These are phyloP conservation scores for Pestalotiopsis sp. DNA, from an alignment of 2,329 filamentous ascomycete genomes.

Conservation along the genomic window DNA sequence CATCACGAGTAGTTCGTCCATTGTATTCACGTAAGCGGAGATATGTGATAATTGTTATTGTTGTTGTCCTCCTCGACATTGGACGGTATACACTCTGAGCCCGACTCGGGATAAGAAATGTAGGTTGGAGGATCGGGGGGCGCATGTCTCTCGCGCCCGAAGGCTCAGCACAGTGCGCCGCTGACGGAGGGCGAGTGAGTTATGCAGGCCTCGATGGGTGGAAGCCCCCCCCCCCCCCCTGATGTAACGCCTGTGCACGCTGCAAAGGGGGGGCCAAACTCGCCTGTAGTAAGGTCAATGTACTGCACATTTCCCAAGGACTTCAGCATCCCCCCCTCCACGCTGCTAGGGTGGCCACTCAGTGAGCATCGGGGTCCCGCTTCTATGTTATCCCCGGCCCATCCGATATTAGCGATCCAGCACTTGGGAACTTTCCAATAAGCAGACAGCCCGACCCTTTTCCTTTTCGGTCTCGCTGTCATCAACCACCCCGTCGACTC, in stretches of 20 bases:
- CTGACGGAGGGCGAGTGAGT: background rate
- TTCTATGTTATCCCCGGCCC: conserved; percentile 15
- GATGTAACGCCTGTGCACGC: background rate
- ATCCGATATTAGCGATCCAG: conserved; percentile 16
- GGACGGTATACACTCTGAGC: background rate
- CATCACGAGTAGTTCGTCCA: too few relatives aligned
- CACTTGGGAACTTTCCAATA: conserved; percentile 13
- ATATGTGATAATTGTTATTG: background rate
- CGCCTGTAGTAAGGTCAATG: background rate
- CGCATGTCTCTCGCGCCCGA: conserved; percentile 2
- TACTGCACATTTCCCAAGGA: background rate
- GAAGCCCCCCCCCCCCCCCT: background rate
- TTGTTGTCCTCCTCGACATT: background rate
- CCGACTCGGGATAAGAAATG: conserved; percentile 5
- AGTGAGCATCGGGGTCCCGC: conserved; percentile 2
- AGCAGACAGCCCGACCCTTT: conserved; percentile 6
- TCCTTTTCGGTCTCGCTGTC: conserved; percentile 12
- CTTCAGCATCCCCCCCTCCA: conserved; percentile 1
- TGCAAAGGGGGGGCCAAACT: background rate
- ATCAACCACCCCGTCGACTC: conserved; percentile 9
- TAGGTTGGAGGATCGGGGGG: conserved; percentile 1
- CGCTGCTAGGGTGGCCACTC: background rate
- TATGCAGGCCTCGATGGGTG: background rate
- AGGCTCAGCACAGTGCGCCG: background rate
- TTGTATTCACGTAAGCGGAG: too few relatives aligned